phyloP scores from a whole-genome alignment of 1,284 basidiomycete genomes.

The Pseudozyma sp. region DNA sequence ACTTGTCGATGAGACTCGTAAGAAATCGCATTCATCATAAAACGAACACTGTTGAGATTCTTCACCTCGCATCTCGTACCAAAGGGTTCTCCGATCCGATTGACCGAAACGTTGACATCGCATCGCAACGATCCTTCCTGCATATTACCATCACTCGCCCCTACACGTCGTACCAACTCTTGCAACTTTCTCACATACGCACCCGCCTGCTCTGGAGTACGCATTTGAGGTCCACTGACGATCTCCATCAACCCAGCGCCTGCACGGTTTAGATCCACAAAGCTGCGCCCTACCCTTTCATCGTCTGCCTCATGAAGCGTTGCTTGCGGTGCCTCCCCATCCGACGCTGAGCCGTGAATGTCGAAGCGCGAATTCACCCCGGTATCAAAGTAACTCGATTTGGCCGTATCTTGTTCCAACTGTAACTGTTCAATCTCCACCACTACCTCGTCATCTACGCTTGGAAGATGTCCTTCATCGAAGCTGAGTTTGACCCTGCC shows the following conservation, averaged over 20 bases:
- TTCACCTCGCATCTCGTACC: constrained; percentile 97
- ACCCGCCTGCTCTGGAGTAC: constrained; percentile 89
- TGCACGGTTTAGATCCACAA: constrained; percentile 88
- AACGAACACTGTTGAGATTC: constrained; percentile 92
- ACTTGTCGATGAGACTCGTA: constrained; percentile 82
- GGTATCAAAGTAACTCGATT: constrained; percentile 76
- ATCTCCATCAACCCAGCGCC: constrained; percentile 94
- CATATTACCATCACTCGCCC: constrained; percentile 95
- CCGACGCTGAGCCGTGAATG: neutral
- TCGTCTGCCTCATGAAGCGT: constrained; percentile 69
- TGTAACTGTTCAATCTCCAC: constrained; percentile 94
- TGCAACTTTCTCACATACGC: constrained; percentile 89
- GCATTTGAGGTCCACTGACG: constrained; percentile 91
- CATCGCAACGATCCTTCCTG: constrained; percentile 83
- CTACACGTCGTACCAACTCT: constrained; percentile 82
- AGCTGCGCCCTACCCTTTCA: constrained; percentile 70
- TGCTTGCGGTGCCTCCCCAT: neutral
- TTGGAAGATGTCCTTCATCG: constrained; percentile 62
- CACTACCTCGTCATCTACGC: constrained; percentile 69
- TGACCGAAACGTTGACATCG: constrained; percentile 89
- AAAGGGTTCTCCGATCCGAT: constrained; percentile 73
- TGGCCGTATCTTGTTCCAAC: constrained; percentile 96
- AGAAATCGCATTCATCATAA: constrained; percentile 84
- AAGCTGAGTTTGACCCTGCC: constrained; percentile 75
- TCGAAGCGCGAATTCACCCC: constrained; percentile 66